Base-by-base conservation (phyloP, 805 yeast genomes). In the Lipomyces japonicus region DNA sequence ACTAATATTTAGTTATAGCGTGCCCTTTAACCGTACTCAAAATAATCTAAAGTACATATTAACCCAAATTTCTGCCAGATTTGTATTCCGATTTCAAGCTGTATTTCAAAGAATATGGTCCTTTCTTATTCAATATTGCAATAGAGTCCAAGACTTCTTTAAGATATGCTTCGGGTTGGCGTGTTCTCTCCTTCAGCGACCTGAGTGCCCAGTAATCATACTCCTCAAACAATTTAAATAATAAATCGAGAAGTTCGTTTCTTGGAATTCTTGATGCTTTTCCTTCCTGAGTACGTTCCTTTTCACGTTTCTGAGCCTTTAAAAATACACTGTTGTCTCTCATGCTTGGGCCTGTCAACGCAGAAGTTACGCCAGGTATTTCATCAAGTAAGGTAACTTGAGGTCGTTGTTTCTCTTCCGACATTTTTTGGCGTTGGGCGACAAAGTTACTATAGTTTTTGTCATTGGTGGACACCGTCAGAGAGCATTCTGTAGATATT, bases 161-260 rank as follows among this genome's bases (percentile, higher is more conserved):
- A 57, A 93, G 73, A 66, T 86, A 95, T 14, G 19, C 83, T 66
- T 93, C 98, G 1, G 98, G 98, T 73, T 93, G 98, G 62, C 84
- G 82, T 2, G 97, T 89, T 60, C 95, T 79, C 66, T 93, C 98
- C 63, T 88, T 84, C 55, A 93, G 74, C 35, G 96, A 96, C 69
- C 89, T 89, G 75, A 93, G 76, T 9, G 93, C 82, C 98, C 98
- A 93, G 68, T 90, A 93, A 65, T 91, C 97, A 67, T 85, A 88
- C 66, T 90, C 95, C 68, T 89, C 96, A 68, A 93, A 93, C 62
- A 91, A 74, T 60, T 84, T 78, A 79, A 93, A 93, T 60, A 93
- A 71, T 59, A 86, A 71, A 68, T 90, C 96, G 75, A 91, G 77
- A 50, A 93, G 77, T 57, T 89, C 97, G 66, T 86, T 87, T 71